Conservation (phyloP, 257 asterid genomes). For the Solanum piurae region DNA sequence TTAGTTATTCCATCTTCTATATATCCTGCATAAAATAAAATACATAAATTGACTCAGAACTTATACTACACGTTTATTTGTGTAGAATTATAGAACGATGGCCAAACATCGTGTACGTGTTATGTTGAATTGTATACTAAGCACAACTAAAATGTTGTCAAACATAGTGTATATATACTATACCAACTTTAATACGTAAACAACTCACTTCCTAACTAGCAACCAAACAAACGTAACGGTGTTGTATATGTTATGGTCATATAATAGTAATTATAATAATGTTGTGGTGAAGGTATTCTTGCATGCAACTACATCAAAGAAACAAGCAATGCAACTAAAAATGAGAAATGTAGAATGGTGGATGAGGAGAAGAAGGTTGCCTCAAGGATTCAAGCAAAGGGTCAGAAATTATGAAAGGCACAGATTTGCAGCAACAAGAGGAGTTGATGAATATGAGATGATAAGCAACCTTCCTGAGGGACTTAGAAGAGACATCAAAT, state of each 20-base stretch:
- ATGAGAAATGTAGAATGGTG: slow-evolving; percentile 98
- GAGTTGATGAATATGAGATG: slow-evolving; percentile 90
- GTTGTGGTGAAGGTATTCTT: slow-evolving; percentile 50
- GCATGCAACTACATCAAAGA: slow-evolving; percentile 95
- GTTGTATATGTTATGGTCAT: neutral
- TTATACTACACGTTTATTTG: neutral
- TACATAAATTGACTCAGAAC: neutral
- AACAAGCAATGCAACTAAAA: slow-evolving; percentile 91
- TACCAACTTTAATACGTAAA: neutral
- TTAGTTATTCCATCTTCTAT: neutral
- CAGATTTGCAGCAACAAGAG: slow-evolving; percentile 95
- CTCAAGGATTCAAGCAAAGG: slow-evolving; percentile 49
- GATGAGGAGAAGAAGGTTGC: slow-evolving; percentile 85
- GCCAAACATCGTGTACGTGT: neutral
- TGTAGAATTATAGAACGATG: neutral
- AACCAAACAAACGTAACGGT: neutral
- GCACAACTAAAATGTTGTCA: no score
- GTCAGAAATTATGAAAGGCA: slow-evolving; percentile 87
- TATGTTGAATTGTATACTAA: neutral
- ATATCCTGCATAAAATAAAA: no score
- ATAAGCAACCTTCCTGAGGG: slow-evolving; percentile 86
- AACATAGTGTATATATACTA: no score
- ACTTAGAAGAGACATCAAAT: slow-evolving; percentile 81
- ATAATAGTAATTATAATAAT: neutral
- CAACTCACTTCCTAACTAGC: neutral